A percentile compares a stretch with the other conserved stretches of the same genome.
phyloP scores from a whole-genome alignment of 805 yeast species.

The Kodamaea nitidulidarum region DNA sequence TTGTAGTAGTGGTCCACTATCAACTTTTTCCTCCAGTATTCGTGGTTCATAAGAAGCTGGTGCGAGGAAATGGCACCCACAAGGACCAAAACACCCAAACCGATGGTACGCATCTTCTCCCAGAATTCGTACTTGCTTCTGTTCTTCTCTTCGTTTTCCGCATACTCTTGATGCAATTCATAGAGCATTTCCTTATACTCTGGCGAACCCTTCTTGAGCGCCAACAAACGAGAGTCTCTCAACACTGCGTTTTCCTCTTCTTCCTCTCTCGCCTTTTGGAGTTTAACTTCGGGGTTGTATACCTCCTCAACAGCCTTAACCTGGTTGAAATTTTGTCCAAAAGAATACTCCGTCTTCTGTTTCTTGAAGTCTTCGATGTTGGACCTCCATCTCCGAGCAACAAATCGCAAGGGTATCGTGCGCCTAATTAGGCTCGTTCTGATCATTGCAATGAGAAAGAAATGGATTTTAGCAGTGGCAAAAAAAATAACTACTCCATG shows the following conservation, averaged over 20 bases:
- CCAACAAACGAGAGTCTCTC: slow-evolving; percentile 28
- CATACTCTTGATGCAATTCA: slow-evolving; percentile 25
- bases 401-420: neutral
- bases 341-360: slow-evolving; percentile 26
- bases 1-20: slow-evolving; percentile 31
- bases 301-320: slow-evolving; percentile 16
- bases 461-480: neutral
- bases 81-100: slow-evolving; percentile 39
- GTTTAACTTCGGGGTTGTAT: slow-evolving; percentile 1
- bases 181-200: slow-evolving; percentile 34
- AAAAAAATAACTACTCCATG: slow-evolving; percentile 4
- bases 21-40: slow-evolving; percentile 31
- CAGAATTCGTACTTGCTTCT: slow-evolving; percentile 33
- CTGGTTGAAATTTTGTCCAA: slow-evolving; percentile 19
- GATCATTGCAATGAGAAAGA: slow-evolving; percentile 1
- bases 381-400: slow-evolving; percentile 3
- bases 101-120: slow-evolving; percentile 43
- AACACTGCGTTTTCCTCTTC: slow-evolving; percentile 19
- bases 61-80: slow-evolving; percentile 38
- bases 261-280: slow-evolving; percentile 6
- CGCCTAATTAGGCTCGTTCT: neutral
- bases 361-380: slow-evolving; percentile 38
- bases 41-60: slow-evolving; percentile 42
- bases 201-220: slow-evolving; percentile 28
- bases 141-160: slow-evolving; percentile 23